Conservation (phyloP, 768 basidiomycete species). For the Flagelloscypha sp. region DNA sequence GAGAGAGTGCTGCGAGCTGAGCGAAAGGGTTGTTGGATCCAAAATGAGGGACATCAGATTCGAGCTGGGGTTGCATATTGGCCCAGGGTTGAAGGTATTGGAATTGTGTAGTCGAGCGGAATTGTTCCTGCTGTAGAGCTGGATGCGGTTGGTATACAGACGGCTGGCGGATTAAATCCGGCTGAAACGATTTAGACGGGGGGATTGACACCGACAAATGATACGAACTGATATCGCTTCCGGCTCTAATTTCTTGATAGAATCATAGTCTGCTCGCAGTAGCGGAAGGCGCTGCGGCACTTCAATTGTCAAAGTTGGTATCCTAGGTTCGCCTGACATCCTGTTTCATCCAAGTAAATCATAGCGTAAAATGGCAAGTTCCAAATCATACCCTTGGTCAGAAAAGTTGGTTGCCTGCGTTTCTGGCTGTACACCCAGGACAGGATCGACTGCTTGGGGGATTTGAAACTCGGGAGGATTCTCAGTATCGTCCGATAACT, state of each 20-base stretch:
- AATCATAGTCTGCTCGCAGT: too few relatives aligned
- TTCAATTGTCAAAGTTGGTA: slow-evolving; percentile 41
- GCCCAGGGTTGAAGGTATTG: slow-evolving; percentile 33
- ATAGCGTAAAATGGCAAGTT: too few relatives aligned
- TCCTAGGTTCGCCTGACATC: too few relatives aligned
- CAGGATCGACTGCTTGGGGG: too few relatives aligned
- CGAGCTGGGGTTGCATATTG: slow-evolving; percentile 28
- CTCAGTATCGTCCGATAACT: slow-evolving; percentile 54
- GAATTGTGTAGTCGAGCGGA: slow-evolving; percentile 38
- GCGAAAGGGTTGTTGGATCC: slow-evolving; percentile 74
- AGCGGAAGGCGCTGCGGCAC: slow-evolving; percentile 31
- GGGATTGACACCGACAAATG: too few relatives aligned
- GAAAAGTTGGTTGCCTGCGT: too few relatives aligned
- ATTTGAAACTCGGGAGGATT: too few relatives aligned
- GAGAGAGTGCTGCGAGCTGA: too few relatives aligned
- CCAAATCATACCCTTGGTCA: too few relatives aligned
- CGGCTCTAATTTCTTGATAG: slow-evolving; percentile 34
- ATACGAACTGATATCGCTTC: slow-evolving; percentile 44
- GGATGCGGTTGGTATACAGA: slow-evolving; percentile 61
- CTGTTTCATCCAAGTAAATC: too few relatives aligned
- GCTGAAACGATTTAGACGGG: slow-evolving; percentile 63
- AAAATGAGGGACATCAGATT: slow-evolving; percentile 40
- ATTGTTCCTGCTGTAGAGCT: slow-evolving; percentile 47
- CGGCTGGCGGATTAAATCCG: too few relatives aligned
- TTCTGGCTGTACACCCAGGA: too few relatives aligned